phyloP scores from a whole-genome alignment of 129 eudicot genomes.

The Daucus carota region DH1_v3.0 NC_030389.2:40771501-40772000 shows the following conservation, averaged over 20 bases:
- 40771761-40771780: background rate
- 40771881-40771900: background rate
- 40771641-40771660: background rate
- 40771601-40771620: background rate
- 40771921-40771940: background rate
- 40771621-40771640: background rate
- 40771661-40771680: background rate
- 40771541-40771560: background rate
- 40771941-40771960: slow-evolving; percentile 7
- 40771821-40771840: background rate
- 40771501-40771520: background rate
- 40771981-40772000: no score
- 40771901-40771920: background rate
- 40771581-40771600: background rate
- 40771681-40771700: background rate
- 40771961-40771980: no score
- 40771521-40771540: background rate
- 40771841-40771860: background rate
- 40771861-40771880: background rate
- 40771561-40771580: background rate
- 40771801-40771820: background rate
- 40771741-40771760: background rate
- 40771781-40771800: background rate
- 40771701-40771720: background rate
- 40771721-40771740: background rate